phyloP scores from a whole-genome alignment of 805 yeast species.

The Henningerozyma blattae region DNA sequence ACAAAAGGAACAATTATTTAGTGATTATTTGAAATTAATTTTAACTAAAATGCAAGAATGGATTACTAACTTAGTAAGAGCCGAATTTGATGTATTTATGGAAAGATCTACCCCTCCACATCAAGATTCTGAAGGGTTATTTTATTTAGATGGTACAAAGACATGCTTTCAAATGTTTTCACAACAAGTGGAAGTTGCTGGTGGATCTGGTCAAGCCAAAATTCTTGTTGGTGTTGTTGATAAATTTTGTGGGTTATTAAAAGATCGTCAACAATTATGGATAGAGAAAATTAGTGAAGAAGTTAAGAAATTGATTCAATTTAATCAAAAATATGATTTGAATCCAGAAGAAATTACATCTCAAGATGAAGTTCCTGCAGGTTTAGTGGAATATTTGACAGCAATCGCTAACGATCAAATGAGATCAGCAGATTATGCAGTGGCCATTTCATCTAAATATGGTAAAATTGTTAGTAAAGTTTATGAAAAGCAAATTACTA shows the following conservation, averaged over 20 bases:
- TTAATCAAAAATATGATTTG: slow-evolving; percentile 21
- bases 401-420: slow-evolving; percentile 81
- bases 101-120: slow-evolving; percentile 66
- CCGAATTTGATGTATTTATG: slow-evolving; percentile 54
- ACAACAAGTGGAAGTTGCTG: slow-evolving; percentile 85
- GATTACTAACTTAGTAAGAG: slow-evolving; percentile 56
- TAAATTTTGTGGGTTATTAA: slow-evolving; percentile 51
- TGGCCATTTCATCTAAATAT: slow-evolving; percentile 55
- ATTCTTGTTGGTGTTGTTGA: slow-evolving; percentile 69
- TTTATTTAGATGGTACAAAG: slow-evolving; percentile 65
- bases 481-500: slow-evolving; percentile 47
- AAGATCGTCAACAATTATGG: slow-evolving; percentile 55
- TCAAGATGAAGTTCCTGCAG: slow-evolving; percentile 46
- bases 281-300: slow-evolving; percentile 41
- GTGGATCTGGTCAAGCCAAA: slow-evolving; percentile 70
- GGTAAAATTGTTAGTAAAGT: slow-evolving; percentile 54
- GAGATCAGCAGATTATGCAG: slow-evolving; percentile 56
- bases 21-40: slow-evolving; percentile 66
- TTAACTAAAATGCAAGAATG: slow-evolving; percentile 72
- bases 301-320: slow-evolving; percentile 28
- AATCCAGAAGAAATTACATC: slow-evolving; percentile 27
- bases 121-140: slow-evolving; percentile 47
- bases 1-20: slow-evolving; percentile 58
- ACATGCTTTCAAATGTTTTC: slow-evolving; percentile 71
- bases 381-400: slow-evolving; percentile 65